phyloP scores from a whole-genome alignment of 306 rosid genomes.

The Prunus davidiana region DNA sequence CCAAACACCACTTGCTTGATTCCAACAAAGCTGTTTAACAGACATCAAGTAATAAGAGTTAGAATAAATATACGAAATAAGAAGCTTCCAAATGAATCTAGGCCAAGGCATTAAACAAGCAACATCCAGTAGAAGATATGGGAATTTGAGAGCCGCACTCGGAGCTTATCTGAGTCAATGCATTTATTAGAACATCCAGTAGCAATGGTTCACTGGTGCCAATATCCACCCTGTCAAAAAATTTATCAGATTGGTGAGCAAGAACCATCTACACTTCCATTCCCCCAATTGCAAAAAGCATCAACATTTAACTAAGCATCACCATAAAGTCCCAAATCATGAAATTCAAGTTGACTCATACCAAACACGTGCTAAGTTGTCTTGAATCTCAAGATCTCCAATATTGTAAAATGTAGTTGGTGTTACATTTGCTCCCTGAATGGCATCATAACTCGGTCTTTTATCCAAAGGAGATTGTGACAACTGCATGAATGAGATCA shows the following conservation, averaged over 20 bases:
- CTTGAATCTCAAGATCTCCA: slow-evolving; percentile 94
- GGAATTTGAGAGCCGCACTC: slow-evolving; percentile 57
- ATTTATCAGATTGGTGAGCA: neutral
- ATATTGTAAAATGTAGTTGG: slow-evolving; percentile 83
- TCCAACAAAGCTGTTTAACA: slow-evolving; percentile 55
- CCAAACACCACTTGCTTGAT: slow-evolving; percentile 85
- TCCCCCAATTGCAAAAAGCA: slow-evolving; percentile 11
- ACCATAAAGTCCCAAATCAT: neutral
- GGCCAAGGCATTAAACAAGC: neutral
- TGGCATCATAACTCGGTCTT: slow-evolving; percentile 71
- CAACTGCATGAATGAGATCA: slow-evolving; percentile 42
- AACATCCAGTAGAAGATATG: neutral
- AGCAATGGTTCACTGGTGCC: slow-evolving; percentile 78
- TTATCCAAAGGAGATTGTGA: slow-evolving; percentile 73
- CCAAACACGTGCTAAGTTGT: slow-evolving; percentile 92
- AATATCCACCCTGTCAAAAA: slow-evolving; percentile 72
- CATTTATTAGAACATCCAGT: slow-evolving; percentile 82
- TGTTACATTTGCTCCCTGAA: slow-evolving; percentile 75
- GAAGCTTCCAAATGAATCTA: neutral
- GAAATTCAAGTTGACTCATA: slow-evolving; percentile 19
- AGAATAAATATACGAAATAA: neutral
- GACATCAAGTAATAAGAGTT: slow-evolving; percentile 1
- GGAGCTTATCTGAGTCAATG: slow-evolving; percentile 82
- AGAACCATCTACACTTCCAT: neutral
- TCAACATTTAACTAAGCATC: slow-evolving; percentile 9